Evolutionary conservation across 257 asterid genomes (phyloP).

Genomic region (Solanum phureja): DNA sequence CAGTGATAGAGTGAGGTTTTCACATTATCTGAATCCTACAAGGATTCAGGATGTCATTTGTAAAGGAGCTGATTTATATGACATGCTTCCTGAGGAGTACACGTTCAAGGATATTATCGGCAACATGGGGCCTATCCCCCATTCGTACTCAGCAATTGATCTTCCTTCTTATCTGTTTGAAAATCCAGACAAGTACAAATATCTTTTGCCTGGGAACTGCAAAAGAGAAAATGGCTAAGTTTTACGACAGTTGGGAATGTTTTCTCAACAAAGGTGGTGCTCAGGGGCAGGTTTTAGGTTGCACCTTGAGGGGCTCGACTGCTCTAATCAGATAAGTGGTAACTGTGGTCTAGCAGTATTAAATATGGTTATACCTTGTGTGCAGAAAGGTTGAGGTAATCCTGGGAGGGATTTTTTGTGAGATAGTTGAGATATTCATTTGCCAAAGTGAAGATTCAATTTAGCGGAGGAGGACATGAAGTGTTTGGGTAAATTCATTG

Average conservation of each 20-base stretch:
- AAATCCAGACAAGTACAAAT: slow-evolving; percentile 48
- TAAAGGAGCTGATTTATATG: slow-evolving; percentile 73
- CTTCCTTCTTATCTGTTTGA: slow-evolving; percentile 62
- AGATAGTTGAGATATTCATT: not conserved
- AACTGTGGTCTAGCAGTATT: not conserved
- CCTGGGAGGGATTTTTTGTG: not conserved
- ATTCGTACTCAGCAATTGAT: slow-evolving; percentile 77
- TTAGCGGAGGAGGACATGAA: not conserved
- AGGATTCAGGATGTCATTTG: slow-evolving; percentile 75
- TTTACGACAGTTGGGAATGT: not conserved
- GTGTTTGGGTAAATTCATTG: not conserved
- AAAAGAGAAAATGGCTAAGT: slow-evolving; percentile 49
- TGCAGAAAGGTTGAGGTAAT: not conserved
- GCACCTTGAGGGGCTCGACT: not conserved
- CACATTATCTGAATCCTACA: slow-evolving; percentile 66
- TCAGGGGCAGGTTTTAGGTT: not conserved
- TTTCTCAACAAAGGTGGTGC: not conserved
- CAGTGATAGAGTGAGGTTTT: slow-evolving; percentile 64
- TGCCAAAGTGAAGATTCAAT: not conserved
- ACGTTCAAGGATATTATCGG: slow-evolving; percentile 75
- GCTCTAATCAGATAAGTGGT: not conserved
- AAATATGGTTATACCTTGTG: not conserved
- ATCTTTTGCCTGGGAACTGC: slow-evolving; percentile 81
- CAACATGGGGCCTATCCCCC: slow-evolving; percentile 85
- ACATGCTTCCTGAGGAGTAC: slow-evolving; percentile 88